Conservation (phyloP, 805 yeast species). For the Kluyveromyces wickerhamii region DNA sequence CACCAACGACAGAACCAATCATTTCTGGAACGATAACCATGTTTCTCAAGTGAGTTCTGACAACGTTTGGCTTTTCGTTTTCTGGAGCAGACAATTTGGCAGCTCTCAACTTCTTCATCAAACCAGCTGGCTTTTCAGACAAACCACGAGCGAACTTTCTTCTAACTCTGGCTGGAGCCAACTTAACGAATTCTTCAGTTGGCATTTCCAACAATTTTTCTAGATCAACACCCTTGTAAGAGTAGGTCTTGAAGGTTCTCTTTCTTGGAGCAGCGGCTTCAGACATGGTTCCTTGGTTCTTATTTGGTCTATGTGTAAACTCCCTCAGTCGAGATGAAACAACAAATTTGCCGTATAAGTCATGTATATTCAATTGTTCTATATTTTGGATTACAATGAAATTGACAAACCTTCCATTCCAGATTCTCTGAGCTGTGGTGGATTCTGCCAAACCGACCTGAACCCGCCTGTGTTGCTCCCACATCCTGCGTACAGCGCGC, state of each 20-base stretch:
- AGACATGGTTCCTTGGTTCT: constrained; percentile 17
- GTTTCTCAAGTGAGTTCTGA: constrained; percentile 99
- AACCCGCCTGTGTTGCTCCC: too few relatives aligned
- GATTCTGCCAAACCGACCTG: too few relatives aligned
- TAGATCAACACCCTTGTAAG: constrained; percentile 98
- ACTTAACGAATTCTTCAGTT: constrained; percentile 94
- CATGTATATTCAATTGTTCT: too few relatives aligned
- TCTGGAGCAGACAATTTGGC: constrained; percentile 85
- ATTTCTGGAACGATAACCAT: constrained; percentile 98
- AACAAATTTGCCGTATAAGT: too few relatives aligned
- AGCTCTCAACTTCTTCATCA: constrained; percentile 95
- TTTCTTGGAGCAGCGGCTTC: constrained; percentile 47
- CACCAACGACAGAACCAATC: constrained; percentile 98
- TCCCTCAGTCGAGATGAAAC: too few relatives aligned
- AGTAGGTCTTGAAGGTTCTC: constrained; percentile 93
- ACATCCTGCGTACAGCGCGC: too few relatives aligned
- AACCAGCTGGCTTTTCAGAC: constrained; percentile 89
- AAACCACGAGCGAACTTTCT: constrained; percentile 99
- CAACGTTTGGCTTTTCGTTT: constrained; percentile 95
- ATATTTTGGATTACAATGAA: too few relatives aligned
- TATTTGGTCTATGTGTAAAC: too few relatives aligned
- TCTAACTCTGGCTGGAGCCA: constrained; percentile 98
- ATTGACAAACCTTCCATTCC: too few relatives aligned
- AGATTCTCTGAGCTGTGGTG: too few relatives aligned
- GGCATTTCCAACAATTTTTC: constrained; percentile 86